These are phyloP conservation scores for Starmerella stellata DNA, from an alignment of 805 yeast genomes.

Conservation along the genomic window DNA sequence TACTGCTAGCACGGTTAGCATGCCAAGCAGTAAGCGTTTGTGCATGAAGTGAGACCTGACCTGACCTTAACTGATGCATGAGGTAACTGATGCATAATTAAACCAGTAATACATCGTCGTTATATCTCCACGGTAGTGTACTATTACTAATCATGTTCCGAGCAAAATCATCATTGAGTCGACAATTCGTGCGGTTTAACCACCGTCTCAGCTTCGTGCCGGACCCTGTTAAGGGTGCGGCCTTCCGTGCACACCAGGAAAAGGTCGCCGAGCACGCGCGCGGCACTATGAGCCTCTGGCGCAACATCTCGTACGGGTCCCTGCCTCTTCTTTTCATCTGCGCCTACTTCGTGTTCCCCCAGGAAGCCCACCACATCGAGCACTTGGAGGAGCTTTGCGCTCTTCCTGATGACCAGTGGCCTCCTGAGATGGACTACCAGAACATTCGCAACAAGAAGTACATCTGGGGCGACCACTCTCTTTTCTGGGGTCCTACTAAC, in stretches of 20 bases:
- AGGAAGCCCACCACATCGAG: conserved; percentile 75
- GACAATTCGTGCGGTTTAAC: conserved; percentile 16
- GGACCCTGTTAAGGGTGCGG: conserved; percentile 51
- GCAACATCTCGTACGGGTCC: conserved; percentile 67
- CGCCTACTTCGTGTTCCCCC: conserved; percentile 60
- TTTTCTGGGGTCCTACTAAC: conserved; percentile 93
- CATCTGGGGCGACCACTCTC: conserved; percentile 97
- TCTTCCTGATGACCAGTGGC: conserved; percentile 81
- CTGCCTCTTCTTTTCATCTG: conserved; percentile 62
- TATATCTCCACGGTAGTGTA: neutral
- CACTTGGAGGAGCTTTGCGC: conserved; percentile 44
- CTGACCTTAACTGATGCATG: too few relatives aligned
- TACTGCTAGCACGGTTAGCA: too few relatives aligned
- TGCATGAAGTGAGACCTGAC: too few relatives aligned
- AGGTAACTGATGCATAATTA: neutral
- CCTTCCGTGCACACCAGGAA: conserved; percentile 40
- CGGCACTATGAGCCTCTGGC: conserved; percentile 64
- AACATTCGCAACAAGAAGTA: conserved; percentile 71
- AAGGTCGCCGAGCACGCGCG: conserved; percentile 66
- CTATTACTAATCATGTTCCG: neutral
- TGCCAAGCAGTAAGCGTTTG: too few relatives aligned
- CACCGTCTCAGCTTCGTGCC: conserved; percentile 16
- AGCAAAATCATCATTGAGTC: conserved; percentile 1
- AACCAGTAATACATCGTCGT: neutral
- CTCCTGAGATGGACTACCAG: conserved; percentile 74